phyloP scores from a whole-genome alignment of 306 rosid genomes.

The Ziziphus jujuba region DNA sequence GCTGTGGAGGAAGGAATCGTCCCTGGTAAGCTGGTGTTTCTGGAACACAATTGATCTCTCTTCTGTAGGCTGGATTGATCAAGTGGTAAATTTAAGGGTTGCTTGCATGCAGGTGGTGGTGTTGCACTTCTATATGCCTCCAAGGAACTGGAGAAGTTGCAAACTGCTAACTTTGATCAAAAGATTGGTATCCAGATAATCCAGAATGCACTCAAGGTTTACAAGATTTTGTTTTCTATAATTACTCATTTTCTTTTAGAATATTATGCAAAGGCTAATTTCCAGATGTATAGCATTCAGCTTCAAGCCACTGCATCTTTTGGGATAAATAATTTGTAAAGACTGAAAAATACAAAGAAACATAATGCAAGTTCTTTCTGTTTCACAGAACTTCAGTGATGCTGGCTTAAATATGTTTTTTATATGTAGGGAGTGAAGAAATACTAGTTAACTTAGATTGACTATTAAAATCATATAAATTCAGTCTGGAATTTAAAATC shows the following conservation, averaged over 20 bases:
- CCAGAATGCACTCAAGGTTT: constrained; percentile 57
- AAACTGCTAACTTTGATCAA: constrained; percentile 52
- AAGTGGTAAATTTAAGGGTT: constrained; percentile 9
- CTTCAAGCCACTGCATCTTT: too few relatives aligned
- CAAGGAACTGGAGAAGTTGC: constrained; percentile 46
- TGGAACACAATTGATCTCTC: background rate
- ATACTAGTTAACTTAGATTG: too few relatives aligned
- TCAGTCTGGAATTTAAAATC: too few relatives aligned
- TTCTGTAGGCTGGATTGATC: background rate
- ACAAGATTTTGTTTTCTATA: background rate
- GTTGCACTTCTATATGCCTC: constrained; percentile 59
- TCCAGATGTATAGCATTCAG: too few relatives aligned
- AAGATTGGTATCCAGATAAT: constrained; percentile 61
- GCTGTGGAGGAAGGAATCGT: constrained; percentile 63
- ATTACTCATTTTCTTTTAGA: background rate
- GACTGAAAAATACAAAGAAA: background rate
- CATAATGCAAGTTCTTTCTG: background rate
- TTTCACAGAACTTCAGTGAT: too few relatives aligned
- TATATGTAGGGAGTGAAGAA: too few relatives aligned
- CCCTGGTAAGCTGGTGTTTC: constrained; percentile 32
- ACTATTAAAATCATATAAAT: too few relatives aligned
- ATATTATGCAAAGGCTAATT: background rate
- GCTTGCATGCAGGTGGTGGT: constrained; percentile 45
- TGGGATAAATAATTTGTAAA: background rate
- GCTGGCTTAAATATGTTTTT: too few relatives aligned